These are phyloP conservation scores for Dactylis glomerata DNA, from an alignment of 176 grass and related monocot genomes.

Conservation along the genomic window DNA sequence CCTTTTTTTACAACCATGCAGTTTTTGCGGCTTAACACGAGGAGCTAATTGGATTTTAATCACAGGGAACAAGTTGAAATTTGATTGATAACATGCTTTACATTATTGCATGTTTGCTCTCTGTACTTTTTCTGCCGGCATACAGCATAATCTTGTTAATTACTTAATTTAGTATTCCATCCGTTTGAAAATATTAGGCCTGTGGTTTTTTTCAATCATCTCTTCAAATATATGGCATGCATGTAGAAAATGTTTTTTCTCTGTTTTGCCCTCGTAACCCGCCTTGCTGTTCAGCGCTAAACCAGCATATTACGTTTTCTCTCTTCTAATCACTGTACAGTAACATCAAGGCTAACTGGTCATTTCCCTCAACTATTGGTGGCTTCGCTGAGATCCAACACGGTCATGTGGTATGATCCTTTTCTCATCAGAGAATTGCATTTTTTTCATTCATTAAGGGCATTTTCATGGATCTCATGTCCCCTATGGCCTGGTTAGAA, in stretches of 20 bases:
- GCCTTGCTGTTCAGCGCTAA: not conserved
- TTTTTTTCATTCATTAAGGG: not conserved
- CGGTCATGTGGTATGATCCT: not conserved
- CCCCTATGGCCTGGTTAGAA: not conserved
- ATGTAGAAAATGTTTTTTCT: not conserved
- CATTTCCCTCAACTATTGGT: not conserved
- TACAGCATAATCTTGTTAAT: not conserved
- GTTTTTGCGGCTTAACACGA: not conserved
- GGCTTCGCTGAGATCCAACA: not conserved
- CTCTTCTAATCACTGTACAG: not conserved
- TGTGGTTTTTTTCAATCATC: not conserved
- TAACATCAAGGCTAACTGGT: not conserved
- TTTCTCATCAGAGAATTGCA: not conserved
- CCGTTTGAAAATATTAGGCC: not conserved
- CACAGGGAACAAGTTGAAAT: not conserved
- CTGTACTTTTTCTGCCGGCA: not conserved
- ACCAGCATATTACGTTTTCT: not conserved
- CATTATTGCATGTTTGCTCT: slow-evolving; percentile 1
- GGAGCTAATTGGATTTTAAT: not conserved
- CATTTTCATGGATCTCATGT: not conserved
- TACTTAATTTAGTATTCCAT: not conserved
- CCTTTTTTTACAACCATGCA: not conserved
- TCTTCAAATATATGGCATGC: not conserved
- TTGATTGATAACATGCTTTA: slow-evolving; percentile 1
- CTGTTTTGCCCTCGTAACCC: not conserved